A percentile compares a stretch with the other conserved stretches of the same genome.
These are phyloP conservation scores for Noccaea caerulescens DNA, from an alignment of 345 rosid genomes.

Conservation along the genomic window DNA sequence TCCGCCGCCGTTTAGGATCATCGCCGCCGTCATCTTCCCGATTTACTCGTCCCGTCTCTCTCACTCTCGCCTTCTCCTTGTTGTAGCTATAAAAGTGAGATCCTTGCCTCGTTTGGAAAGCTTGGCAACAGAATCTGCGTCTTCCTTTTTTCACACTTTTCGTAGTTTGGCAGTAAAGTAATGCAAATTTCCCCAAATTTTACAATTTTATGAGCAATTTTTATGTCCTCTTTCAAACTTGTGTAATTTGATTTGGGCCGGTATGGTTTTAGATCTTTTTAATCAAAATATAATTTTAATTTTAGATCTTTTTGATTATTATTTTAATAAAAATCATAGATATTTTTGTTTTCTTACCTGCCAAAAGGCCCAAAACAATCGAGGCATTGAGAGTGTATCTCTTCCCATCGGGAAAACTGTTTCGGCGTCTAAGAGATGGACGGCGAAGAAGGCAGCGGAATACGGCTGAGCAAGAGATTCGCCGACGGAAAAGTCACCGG, in stretches of 20 bases:
- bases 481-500: slow-evolving; percentile 52
- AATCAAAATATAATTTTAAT: too few species aligned
- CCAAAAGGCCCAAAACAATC: background rate
- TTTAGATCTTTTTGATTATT: too few species aligned
- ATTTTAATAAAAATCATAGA: too few species aligned
- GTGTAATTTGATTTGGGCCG: too few species aligned
- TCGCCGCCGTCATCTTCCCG: slow-evolving; percentile 46
- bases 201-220: too few species aligned
- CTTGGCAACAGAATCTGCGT: background rate
- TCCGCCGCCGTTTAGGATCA: slow-evolving; percentile 40
- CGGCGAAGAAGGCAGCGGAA: slow-evolving; percentile 77
- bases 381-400: background rate
- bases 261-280: too few species aligned
- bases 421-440: slow-evolving; percentile 54
- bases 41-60: slow-evolving; percentile 12
- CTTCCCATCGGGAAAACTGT: slow-evolving; percentile 6
- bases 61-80: background rate
- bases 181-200: too few species aligned
- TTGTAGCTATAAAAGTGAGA: too few species aligned
- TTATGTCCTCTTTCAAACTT: too few species aligned
- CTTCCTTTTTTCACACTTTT: background rate
- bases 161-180: too few species aligned
- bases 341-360: too few species aligned
- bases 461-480: slow-evolving; percentile 83
- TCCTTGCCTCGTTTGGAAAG: background rate